A percentile compares a stretch with the other conserved stretches of the same genome.
Conservation (phyloP, 129 eudicot genomes). For the Chrysanthemum seticuspe region DNA sequence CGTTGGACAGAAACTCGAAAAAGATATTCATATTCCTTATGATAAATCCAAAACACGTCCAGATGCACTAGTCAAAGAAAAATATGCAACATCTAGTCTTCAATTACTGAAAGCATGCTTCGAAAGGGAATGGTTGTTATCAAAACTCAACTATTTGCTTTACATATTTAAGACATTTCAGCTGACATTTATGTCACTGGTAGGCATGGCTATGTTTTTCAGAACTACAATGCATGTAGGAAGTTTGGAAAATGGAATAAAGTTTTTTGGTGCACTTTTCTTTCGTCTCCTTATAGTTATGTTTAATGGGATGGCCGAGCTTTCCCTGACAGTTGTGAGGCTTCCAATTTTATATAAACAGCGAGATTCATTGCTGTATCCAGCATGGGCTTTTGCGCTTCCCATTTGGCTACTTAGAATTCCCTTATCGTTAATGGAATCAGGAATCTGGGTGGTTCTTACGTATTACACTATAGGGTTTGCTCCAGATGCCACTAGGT, state of each 20-base stretch:
- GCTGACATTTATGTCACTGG: slow-evolving; percentile 38
- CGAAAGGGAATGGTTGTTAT: slow-evolving; percentile 35
- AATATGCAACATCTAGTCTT: slow-evolving; percentile 27
- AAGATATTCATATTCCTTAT: slow-evolving; percentile 23
- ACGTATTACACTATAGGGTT: slow-evolving; percentile 34
- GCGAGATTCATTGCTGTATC: slow-evolving; percentile 34
- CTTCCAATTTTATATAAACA: slow-evolving; percentile 37
- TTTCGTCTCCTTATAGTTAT: slow-evolving; percentile 34
- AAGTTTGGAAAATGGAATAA: slow-evolving; percentile 37
- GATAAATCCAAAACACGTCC: slow-evolving; percentile 26
- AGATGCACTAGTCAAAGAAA: slow-evolving; percentile 25
- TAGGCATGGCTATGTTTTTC: slow-evolving; percentile 41
- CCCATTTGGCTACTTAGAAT: slow-evolving; percentile 37
- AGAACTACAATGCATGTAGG: slow-evolving; percentile 43
- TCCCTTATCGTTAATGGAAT: slow-evolving; percentile 38
- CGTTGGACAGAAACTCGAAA: slow-evolving; percentile 28
- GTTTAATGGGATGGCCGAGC: slow-evolving; percentile 43
- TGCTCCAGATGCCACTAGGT: slow-evolving; percentile 36
- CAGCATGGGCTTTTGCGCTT: slow-evolving; percentile 40
- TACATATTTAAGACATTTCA: slow-evolving; percentile 39
- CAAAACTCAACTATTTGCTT: slow-evolving; percentile 30
- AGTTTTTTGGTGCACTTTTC: slow-evolving; percentile 33
- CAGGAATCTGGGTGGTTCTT: slow-evolving; percentile 41
- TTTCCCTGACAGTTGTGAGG: slow-evolving; percentile 34
- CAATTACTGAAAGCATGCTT: slow-evolving; percentile 33